These are phyloP conservation scores for Krasilnikovozyma curviuscula DNA, from an alignment of 768 basidiomycete genomes.

Conservation along the genomic window DNA sequence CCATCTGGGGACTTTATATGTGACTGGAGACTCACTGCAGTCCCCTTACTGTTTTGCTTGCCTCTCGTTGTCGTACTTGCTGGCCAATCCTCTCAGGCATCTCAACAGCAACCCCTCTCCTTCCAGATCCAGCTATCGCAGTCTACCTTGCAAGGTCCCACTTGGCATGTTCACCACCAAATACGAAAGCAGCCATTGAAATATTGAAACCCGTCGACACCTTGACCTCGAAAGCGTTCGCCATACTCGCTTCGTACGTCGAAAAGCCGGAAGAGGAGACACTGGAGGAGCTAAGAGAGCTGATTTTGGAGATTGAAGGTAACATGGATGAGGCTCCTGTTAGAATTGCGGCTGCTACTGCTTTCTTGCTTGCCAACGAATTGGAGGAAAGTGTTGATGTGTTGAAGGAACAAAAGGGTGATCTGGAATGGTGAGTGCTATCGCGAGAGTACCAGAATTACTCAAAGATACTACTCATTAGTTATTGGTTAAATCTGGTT, in stretches of 20 bases:
- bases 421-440: conserved; percentile 63
- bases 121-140: background rate
- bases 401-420: conserved; percentile 47
- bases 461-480: too few relatives aligned
- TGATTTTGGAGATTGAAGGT: conserved; percentile 68
- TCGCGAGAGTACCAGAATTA: too few relatives aligned
- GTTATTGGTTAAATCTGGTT: too few relatives aligned
- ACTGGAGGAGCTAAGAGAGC: conserved; percentile 65
- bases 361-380: conserved; percentile 65
- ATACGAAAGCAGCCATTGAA: conserved; percentile 39
- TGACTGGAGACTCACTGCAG: conserved; percentile 31
- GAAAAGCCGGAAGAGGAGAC: conserved; percentile 29
- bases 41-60: conserved; percentile 46
- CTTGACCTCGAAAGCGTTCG: conserved; percentile 31
- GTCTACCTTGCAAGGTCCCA: conserved; percentile 60
- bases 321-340: conserved; percentile 45
- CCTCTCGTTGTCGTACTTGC: conserved; percentile 29
- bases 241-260: conserved; percentile 54
- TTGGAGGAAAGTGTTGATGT: conserved; percentile 84
- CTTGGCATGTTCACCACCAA: conserved; percentile 46
- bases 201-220: conserved; percentile 26
- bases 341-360: conserved; percentile 63
- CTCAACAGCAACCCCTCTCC: conserved; percentile 5
- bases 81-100: background rate
- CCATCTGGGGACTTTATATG: conserved; percentile 38